Evolutionary conservation across 2,329 filamentous ascomycete species (phyloP).

Genomic region (Ophiostoma tasmaniense): DNA sequence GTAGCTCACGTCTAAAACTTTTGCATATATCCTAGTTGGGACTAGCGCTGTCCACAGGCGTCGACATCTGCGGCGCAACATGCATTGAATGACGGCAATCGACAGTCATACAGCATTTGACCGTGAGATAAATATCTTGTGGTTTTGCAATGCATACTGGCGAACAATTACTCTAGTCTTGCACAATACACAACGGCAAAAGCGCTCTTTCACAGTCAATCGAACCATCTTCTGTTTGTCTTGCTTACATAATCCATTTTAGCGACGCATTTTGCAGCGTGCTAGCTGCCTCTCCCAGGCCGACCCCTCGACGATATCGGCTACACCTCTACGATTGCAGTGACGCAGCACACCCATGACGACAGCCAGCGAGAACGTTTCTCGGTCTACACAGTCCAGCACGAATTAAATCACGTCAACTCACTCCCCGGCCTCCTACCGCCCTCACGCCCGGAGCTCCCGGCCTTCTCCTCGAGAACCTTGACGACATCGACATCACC

Average conservation of each 20-base stretch:
- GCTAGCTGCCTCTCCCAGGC: not conserved
- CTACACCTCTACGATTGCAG: not conserved
- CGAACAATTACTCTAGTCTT: no score
- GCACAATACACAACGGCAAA: no score
- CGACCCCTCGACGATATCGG: not conserved
- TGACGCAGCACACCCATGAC: not conserved
- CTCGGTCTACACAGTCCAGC: not conserved
- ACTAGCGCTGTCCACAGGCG: not conserved
- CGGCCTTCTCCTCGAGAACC: not conserved
- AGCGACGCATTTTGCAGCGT: not conserved
- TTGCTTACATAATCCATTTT: not conserved
- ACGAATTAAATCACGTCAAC: not conserved
- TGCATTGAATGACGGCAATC: not conserved
- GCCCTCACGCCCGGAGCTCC: not conserved
- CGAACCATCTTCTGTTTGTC: not conserved
- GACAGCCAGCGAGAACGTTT: not conserved
- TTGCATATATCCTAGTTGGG: slow-evolving; percentile 12
- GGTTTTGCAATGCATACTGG: no score
- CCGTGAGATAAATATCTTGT: no score
- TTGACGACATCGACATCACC: not conserved
- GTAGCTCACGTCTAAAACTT: slow-evolving; percentile 4
- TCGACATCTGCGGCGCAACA: not conserved
- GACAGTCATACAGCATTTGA: no score
- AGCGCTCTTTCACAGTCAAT: not conserved
- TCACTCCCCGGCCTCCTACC: not conserved